Percentiles rank a stretch among this genome's conserved stretches.
These are phyloP conservation scores for Vigna unguiculata DNA, from an alignment of 306 rosid species.

Conservation along the genomic window DNA sequence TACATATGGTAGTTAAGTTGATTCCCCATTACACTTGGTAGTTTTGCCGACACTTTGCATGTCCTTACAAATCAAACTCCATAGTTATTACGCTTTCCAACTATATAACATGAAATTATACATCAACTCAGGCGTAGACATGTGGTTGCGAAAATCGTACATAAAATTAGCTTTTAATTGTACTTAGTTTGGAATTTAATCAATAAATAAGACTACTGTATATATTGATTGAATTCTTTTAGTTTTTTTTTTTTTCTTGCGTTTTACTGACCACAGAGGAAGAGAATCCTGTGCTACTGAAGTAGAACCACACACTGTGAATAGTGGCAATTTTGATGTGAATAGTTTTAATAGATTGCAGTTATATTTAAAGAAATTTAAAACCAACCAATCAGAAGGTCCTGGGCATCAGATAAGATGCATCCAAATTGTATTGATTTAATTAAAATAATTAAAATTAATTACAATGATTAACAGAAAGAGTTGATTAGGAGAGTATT, in stretches of 20 bases:
- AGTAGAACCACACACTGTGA: background rate
- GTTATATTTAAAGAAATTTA: too few species aligned
- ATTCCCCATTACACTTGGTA: background rate
- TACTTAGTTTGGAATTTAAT: background rate
- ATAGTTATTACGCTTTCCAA: background rate
- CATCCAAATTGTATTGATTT: background rate
- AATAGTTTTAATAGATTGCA: background rate
- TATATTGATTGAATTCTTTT: background rate
- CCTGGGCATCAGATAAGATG: too few species aligned
- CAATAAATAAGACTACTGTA: background rate
- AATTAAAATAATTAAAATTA: background rate
- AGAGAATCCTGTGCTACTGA: background rate
- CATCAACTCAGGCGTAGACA: background rate
- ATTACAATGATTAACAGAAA: too few species aligned
- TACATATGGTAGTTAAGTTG: background rate
- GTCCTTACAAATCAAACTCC: background rate
- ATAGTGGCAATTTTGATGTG: background rate
- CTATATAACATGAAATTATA: background rate
- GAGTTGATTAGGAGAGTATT: too few species aligned
- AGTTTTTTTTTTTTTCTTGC: too few species aligned
- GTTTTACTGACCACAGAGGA: background rate
- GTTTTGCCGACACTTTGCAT: constrained; percentile 7
- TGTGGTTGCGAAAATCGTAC: background rate
- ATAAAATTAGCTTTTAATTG: background rate
- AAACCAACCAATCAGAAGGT: too few species aligned